Percentiles rank a stretch among this genome's conserved stretches.
Evolutionary conservation across 176 grass and related monocot genomes (phyloP).

Genomic region (Zoysia pacifica): DNA sequence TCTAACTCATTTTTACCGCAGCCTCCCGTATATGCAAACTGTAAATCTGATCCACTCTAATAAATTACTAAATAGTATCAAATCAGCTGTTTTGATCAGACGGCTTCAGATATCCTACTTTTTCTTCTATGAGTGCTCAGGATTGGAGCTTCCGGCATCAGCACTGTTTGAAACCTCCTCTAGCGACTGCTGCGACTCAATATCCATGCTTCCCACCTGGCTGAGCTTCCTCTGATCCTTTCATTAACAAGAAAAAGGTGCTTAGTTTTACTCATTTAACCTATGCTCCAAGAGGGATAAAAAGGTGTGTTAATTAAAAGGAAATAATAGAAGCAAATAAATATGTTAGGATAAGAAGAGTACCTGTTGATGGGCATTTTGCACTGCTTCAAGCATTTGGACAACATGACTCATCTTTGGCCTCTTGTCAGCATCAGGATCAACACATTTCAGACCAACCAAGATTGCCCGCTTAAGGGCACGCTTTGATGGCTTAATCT

Average conservation of each 20-base stretch:
- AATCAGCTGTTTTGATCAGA: slow-evolving; percentile 35
- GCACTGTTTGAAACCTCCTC: slow-evolving; percentile 48
- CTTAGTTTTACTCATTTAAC: neutral
- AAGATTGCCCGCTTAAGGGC: slow-evolving; percentile 85
- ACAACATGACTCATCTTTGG: slow-evolving; percentile 97
- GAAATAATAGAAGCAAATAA: neutral
- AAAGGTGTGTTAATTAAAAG: neutral
- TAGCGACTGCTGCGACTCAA: slow-evolving; percentile 57
- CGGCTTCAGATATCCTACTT: slow-evolving; percentile 28
- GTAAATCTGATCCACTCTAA: slow-evolving; percentile 43
- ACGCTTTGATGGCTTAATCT: slow-evolving; percentile 68
- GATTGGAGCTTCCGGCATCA: slow-evolving; percentile 41
- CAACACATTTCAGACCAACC: slow-evolving; percentile 85
- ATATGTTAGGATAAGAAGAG: slow-evolving; percentile 9
- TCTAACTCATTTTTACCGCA: slow-evolving; percentile 36
- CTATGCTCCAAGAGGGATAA: slow-evolving; percentile 6
- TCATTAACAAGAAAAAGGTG: slow-evolving; percentile 3
- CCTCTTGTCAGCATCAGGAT: slow-evolving; percentile 89
- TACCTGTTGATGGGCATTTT: slow-evolving; percentile 69
- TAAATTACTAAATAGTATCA: slow-evolving; percentile 29
- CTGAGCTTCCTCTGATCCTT: slow-evolving; percentile 68
- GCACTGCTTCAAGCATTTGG: slow-evolving; percentile 86
- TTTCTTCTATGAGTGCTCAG: slow-evolving; percentile 19
- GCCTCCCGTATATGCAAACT: slow-evolving; percentile 44
- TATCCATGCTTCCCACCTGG: slow-evolving; percentile 69